Percentiles rank a stretch among this genome's conserved stretches.
Evolutionary conservation across 495 filamentous ascomycete genomes (phyloP).

Genomic region (Penicillium robsamsonii): DNA sequence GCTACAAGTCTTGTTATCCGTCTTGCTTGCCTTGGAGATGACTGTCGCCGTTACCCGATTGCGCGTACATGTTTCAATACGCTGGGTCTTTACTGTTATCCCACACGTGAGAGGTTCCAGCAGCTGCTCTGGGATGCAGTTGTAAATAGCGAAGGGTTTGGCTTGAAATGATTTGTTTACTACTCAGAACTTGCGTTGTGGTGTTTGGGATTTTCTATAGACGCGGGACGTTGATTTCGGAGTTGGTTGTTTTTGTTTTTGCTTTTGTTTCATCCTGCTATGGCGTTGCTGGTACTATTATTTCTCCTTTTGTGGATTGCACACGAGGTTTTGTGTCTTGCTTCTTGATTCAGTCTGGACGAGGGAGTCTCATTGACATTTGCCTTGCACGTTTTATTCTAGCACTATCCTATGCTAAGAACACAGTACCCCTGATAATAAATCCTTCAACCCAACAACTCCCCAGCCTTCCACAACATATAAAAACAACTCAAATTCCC

Average conservation of each 20-base stretch:
- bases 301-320: neutral
- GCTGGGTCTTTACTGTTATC: slow-evolving; percentile 72
- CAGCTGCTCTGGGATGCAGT: slow-evolving; percentile 81
- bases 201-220: slow-evolving; percentile 7
- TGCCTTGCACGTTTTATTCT: neutral
- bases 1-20: slow-evolving; percentile 77
- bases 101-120: slow-evolving; percentile 62
- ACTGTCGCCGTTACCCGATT: slow-evolving; percentile 72
- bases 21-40: slow-evolving; percentile 71
- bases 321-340: slow-evolving; percentile 1
- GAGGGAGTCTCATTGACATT: neutral
- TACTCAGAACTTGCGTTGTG: slow-evolving; percentile 8
- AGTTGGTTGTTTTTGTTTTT: neutral
- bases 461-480: slow-evolving; percentile 24
- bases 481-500: slow-evolving; percentile 32
- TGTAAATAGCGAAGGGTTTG: slow-evolving; percentile 89
- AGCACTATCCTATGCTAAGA: neutral
- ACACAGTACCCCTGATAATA: neutral
- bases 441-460: neutral
- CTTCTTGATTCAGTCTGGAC: slow-evolving; percentile 4
- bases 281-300: neutral
- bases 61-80: slow-evolving; percentile 93
- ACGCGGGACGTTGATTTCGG: slow-evolving; percentile 17
- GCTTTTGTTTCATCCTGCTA: neutral
- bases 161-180: slow-evolving; percentile 62